phyloP scores from a whole-genome alignment of 1,139 yeast species.

The Yamadazyma spencermartinsiae region DNA sequence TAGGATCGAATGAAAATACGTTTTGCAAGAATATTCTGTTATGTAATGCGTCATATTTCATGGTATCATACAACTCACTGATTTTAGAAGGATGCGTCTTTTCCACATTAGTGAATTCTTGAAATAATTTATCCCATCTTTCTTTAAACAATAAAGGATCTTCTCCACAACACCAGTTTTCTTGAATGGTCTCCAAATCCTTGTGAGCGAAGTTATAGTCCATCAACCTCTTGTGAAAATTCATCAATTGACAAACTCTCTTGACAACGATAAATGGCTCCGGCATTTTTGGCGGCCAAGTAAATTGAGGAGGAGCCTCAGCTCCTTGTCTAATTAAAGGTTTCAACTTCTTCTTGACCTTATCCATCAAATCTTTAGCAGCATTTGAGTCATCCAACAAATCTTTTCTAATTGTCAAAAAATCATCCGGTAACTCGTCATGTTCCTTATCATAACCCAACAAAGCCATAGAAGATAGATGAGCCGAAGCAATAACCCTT shows the following conservation, averaged over 20 bases:
- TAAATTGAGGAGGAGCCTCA: slow-evolving; percentile 97
- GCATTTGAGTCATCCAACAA: slow-evolving; percentile 96
- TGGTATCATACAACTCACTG: slow-evolving; percentile 94
- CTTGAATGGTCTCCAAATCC: slow-evolving; percentile 69
- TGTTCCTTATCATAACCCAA: slow-evolving; percentile 59
- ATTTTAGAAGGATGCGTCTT: slow-evolving; percentile 98
- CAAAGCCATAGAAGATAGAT: slow-evolving; percentile 79
- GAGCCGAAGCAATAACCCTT: slow-evolving; percentile 91
- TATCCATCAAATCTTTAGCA: slow-evolving; percentile 96
- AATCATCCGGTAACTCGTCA: slow-evolving; percentile 71
- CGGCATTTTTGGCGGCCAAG: slow-evolving; percentile 99
- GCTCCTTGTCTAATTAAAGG: slow-evolving; percentile 93
- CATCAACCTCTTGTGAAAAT: slow-evolving; percentile 84
- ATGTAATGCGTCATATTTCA: slow-evolving; percentile 97
- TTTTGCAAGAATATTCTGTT: slow-evolving; percentile 85
- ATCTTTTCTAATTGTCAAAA: slow-evolving; percentile 82
- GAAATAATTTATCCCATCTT: slow-evolving; percentile 96
- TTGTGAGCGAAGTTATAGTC: slow-evolving; percentile 72
- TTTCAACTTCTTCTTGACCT: slow-evolving; percentile 93
- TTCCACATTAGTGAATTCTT: slow-evolving; percentile 88
- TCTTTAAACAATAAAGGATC: slow-evolving; percentile 88
- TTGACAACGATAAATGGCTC: slow-evolving; percentile 93
- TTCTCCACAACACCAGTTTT: slow-evolving; percentile 95
- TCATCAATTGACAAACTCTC: slow-evolving; percentile 94
- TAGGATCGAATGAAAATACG: slow-evolving; percentile 73